Evolutionary conservation across 129 eudicot species (phyloP).

Genomic region (Chrysanthemum lavandulifolium): DNA sequence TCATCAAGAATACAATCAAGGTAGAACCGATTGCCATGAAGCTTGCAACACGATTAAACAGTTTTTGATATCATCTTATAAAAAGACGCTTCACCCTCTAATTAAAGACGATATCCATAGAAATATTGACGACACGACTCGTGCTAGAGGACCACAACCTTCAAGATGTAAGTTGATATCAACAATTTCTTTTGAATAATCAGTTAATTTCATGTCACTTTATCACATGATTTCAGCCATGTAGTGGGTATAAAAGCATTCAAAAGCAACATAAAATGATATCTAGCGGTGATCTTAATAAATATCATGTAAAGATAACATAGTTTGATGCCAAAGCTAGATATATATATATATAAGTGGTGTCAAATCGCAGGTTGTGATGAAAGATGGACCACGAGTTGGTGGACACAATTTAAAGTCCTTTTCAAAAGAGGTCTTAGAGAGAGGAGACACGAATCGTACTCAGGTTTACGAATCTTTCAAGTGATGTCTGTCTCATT

Average conservation of each 20-base stretch:
- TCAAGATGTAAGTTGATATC: slow-evolving; percentile 55
- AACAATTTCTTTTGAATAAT: slow-evolving; percentile 14
- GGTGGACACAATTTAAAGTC: slow-evolving; percentile 94
- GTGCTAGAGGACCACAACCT: slow-evolving; percentile 38
- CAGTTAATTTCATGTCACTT: slow-evolving; percentile 10
- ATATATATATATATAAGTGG: slow-evolving; percentile 30
- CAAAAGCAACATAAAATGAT: slow-evolving; percentile 7
- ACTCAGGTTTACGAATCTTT: slow-evolving; percentile 73
- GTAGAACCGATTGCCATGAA: slow-evolving; percentile 51
- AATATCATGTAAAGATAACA: slow-evolving; percentile 1
- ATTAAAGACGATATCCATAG: slow-evolving; percentile 55
- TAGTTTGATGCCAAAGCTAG: slow-evolving; percentile 15
- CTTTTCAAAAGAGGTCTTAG: slow-evolving; percentile 76
- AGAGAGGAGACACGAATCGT: slow-evolving; percentile 84
- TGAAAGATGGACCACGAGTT: slow-evolving; percentile 69
- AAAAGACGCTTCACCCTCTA: slow-evolving; percentile 57
- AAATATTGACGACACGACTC: slow-evolving; percentile 28
- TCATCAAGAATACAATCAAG: slow-evolving; percentile 34
- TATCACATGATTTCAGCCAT: slow-evolving; percentile 26
- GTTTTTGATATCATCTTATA: slow-evolving; percentile 59
- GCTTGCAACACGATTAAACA: slow-evolving; percentile 50
- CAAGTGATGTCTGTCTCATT: slow-evolving; percentile 93
- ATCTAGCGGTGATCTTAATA: slow-evolving; percentile 14
- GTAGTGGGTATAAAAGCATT: slow-evolving; percentile 10
- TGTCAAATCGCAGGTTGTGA: slow-evolving; percentile 50